Percentiles rank a stretch among this genome's conserved stretches.
phyloP scores from a whole-genome alignment of 768 basidiomycete genomes.

The Boletus tylopilopsis region DNA sequence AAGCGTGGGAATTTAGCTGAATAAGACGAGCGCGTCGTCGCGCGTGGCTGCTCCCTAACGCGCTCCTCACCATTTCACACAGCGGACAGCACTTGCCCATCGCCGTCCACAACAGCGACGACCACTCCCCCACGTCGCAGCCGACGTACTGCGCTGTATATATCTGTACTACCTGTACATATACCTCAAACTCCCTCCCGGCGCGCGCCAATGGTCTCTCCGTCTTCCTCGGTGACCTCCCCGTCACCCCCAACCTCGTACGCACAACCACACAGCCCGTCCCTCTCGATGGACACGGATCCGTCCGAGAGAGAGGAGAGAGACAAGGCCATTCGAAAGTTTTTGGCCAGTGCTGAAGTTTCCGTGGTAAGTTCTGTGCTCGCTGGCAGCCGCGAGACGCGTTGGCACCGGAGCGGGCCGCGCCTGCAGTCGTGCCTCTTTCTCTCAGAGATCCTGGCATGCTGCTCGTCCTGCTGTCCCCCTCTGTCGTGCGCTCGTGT shows the following conservation, averaged over 20 bases:
- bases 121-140: conserved; percentile 5
- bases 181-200: conserved; percentile 8
- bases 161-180: conserved; percentile 16
- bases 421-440: conserved; percentile 14
- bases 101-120: conserved; percentile 32
- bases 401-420: conserved; percentile 33
- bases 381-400: conserved; percentile 40
- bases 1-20: conserved; percentile 34
- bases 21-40: conserved; percentile 37
- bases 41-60: conserved; percentile 35
- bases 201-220: conserved; percentile 63
- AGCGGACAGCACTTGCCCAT: conserved; percentile 34
- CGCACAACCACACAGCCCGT: conserved; percentile 43
- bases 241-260: conserved; percentile 73
- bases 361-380: conserved; percentile 62
- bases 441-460: conserved; percentile 2
- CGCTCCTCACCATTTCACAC: conserved; percentile 37
- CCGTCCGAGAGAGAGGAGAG: conserved; percentile 53
- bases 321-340: conserved; percentile 68
- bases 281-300: conserved; percentile 39
- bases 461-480: neutral
- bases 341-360: conserved; percentile 74
- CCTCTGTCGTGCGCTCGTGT: conserved; percentile 5
- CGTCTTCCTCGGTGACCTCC: conserved; percentile 78
- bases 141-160: conserved; percentile 13